Base-by-base conservation (phyloP, 805 yeast genomes). In the Kodamaea nitidulidarum region DNA sequence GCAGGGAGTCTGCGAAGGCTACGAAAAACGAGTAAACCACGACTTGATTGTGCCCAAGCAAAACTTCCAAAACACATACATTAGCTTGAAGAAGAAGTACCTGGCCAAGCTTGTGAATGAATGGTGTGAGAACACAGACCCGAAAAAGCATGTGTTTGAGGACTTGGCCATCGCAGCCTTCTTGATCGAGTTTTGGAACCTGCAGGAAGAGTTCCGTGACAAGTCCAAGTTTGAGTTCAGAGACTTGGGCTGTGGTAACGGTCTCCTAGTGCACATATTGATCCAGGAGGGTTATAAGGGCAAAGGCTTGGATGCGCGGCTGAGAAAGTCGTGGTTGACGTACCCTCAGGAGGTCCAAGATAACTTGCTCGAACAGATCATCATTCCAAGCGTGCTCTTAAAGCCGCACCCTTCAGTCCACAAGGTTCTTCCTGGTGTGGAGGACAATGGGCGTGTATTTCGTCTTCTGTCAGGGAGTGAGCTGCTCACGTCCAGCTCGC, bases 71-170 rank as follows among this genome's bases (percentile, higher is more conserved):
- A 82, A 86, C 54, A 65, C 84, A 43, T 91, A 91, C 58, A 81
- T 87, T 18, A 67, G 75, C 15, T 68, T 91, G 52, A 91, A 91
- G 61, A 85, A 84, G 58, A 84, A 81, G 58, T 84, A 90, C 57
- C 87, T 95, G 0, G 76, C 81, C 18, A 60, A 65, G 12, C 63
- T 91, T 35, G 88, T 88, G 9, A 85, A 81, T 29, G 75, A 73
- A 47, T 91, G 98, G 98, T 79, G 73, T n/a, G 98, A 91, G 61
- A 80, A 82, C 21, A 91, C 98, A 2, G 97, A 91, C 60, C 97
- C 97, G 2, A 76, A 82, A 50, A 91, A 91, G 58, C 98, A 91
- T 63, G 97, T 91, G 0, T 91, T 90, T 64, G 98, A 91, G 66
- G 98, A 91, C 58, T 76, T 91, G 38, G 95, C 96, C 3, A 90